Evolutionary conservation across 1,284 basidiomycete species (phyloP), one percentile per base, ranked within the genome.

Genomic region (Wolfiporia cocos): DNA sequence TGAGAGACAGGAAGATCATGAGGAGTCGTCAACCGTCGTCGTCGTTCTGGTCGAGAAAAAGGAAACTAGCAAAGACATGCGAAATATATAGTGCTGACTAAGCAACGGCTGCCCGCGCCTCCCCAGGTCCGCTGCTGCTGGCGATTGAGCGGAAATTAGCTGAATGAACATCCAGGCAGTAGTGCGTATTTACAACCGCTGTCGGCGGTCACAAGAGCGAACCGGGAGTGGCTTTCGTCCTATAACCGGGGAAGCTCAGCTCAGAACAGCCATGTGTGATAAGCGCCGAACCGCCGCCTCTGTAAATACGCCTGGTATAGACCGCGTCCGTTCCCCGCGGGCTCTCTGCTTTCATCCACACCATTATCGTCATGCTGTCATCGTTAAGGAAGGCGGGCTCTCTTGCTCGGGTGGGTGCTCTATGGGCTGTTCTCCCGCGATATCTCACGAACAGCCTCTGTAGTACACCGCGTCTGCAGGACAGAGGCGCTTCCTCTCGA

Each of bases 401-500:
- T 50, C 60, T 84, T 53, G 68, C 77, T 61, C 76, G 81, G 54
- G 81, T 78, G 68, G 46, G 80, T 69, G 11, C 30, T 11, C 11
- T 4, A 17, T 28, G 11, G n/a, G 14, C 37, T 39, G 18, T 19
- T 5, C 14, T 29, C 28, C 24, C 43, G 17, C 24, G 14, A 17
- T 28, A 35, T 30, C 21, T 39, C 22, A 28, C 38, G 30, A 41
- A 32, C 23, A 7, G 20, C 2, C 30, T 14, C 45, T 37, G 26
- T 49, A 86, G 82, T 67, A 70, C n/a, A n/a, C n/a, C 63, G 73
- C 69, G 56, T 80, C 77, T 76, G 78, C 77, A 57, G 76, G 81
- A 63, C 92, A 95, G 78, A 90, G 76, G 71, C 90, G 95, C 56
- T 89, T 86, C 68, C 81, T 99, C 58, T 96, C 92, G 36, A 95